phyloP scores from a whole-genome alignment of 2,329 filamentous ascomycete genomes.

The Metarhizium sp. region DNA sequence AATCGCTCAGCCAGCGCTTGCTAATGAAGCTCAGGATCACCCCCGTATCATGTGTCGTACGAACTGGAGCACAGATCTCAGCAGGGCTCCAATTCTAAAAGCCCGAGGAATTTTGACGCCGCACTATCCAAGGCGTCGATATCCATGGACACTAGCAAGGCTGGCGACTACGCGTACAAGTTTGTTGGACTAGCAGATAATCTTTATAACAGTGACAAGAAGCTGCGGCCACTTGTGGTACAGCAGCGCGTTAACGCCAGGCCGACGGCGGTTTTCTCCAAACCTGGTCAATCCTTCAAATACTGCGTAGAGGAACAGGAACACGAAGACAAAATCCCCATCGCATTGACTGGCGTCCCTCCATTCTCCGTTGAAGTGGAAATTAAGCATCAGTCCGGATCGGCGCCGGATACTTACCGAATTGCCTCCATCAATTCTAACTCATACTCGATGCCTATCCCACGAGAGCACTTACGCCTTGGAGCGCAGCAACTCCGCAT shows the following conservation, averaged over 20 bases:
- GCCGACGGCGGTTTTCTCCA: slow-evolving; percentile 71
- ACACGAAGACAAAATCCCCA: slow-evolving; percentile 78
- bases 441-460: slow-evolving; percentile 72
- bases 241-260: slow-evolving; percentile 78
- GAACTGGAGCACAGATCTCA: slow-evolving; percentile 64
- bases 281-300: slow-evolving; percentile 88
- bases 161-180: slow-evolving; percentile 77
- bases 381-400: slow-evolving; percentile 81
- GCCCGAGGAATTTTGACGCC: slow-evolving; percentile 65
- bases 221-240: slow-evolving; percentile 58
- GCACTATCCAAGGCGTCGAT: slow-evolving; percentile 69
- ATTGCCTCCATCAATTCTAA: slow-evolving; percentile 71
- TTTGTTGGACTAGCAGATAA: slow-evolving; percentile 77
- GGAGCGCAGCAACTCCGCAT: slow-evolving; percentile 87
- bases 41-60: slow-evolving; percentile 79
- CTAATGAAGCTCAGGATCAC: slow-evolving; percentile 46
- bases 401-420: slow-evolving; percentile 69
- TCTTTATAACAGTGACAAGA: slow-evolving; percentile 69
- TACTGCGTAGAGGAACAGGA: slow-evolving; percentile 82
- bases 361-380: slow-evolving; percentile 89
- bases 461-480: slow-evolving; percentile 72
- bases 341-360: slow-evolving; percentile 71
- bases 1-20: neutral
- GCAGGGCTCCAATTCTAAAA: slow-evolving; percentile 55
- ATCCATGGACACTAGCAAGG: slow-evolving; percentile 73